phyloP scores from a whole-genome alignment of 768 basidiomycete species.

The Termitomyces bulborhizus region DNA sequence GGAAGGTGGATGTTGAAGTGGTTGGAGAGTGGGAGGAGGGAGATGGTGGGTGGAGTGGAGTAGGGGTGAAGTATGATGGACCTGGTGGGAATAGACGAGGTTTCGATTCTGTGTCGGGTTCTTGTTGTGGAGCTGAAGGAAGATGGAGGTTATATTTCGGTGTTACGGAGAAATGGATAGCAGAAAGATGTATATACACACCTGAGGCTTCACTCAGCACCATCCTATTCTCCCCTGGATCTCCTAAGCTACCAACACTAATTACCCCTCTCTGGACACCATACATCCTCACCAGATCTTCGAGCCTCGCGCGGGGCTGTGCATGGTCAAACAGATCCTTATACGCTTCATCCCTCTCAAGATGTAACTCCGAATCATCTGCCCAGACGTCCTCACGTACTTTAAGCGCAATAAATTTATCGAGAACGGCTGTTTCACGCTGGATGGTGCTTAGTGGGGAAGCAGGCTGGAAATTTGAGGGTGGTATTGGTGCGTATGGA shows the following conservation, averaged over 20 bases:
- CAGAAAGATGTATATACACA: background rate
- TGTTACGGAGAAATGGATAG: too few species aligned
- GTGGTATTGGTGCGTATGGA: background rate
- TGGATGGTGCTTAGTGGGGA: constrained; percentile 26
- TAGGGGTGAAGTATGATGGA: background rate
- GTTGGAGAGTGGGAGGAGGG: too few species aligned
- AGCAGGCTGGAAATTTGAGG: background rate
- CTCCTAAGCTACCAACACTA: too few species aligned
- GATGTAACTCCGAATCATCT: constrained; percentile 70
- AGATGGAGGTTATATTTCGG: too few species aligned
- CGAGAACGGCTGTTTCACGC: constrained; percentile 70
- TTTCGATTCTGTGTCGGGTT: background rate
- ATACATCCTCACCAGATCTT: constrained; percentile 58
- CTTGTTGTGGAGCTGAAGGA: background rate
- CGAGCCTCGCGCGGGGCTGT: constrained; percentile 70
- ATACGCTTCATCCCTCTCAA: constrained; percentile 70
- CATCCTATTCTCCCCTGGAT: too few species aligned
- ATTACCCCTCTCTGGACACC: constrained; percentile 23
- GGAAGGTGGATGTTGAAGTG: too few species aligned
- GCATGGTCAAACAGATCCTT: constrained; percentile 73
- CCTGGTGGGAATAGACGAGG: background rate
- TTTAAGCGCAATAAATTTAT: constrained; percentile 75
- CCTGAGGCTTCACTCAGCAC: background rate
- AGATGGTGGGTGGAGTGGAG: background rate
- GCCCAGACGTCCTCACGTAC: constrained; percentile 74